Conservation (phyloP, 352 stramenopile genomes). For the Plasmopara halstedii region DNA sequence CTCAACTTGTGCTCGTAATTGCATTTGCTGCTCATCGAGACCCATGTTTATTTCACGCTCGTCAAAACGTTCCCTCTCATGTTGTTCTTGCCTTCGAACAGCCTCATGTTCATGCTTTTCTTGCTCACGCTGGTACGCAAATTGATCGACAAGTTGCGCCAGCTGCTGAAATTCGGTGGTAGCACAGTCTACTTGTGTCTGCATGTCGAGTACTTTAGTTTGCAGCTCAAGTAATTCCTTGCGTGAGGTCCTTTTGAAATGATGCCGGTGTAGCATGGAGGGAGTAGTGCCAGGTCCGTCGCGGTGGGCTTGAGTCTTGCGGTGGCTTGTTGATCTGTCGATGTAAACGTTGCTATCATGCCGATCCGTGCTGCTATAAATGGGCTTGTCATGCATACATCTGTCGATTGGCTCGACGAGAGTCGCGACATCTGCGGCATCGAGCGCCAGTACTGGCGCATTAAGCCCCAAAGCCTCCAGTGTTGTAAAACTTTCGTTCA, state of each 20-base stretch:
- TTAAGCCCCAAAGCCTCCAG: constrained; percentile 7
- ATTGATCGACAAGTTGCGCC: constrained; percentile 20
- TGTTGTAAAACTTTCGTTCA: constrained; percentile 7
- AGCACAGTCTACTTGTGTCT: constrained; percentile 19
- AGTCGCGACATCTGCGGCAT: constrained; percentile 4
- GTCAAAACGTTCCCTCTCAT: constrained; percentile 6
- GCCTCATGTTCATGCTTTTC: constrained; percentile 8
- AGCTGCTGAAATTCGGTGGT: constrained; percentile 23
- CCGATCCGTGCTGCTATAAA: neutral
- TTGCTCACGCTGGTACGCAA: constrained; percentile 11
- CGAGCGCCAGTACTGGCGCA: constrained; percentile 6
- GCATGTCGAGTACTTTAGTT: constrained; percentile 21
- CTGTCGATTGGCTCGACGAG: constrained; percentile 4
- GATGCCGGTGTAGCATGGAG: constrained; percentile 8
- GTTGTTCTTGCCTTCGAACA: constrained; percentile 2
- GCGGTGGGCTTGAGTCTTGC: constrained; percentile 1
- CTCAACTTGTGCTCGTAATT: constrained; percentile 10
- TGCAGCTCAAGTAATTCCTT: constrained; percentile 28
- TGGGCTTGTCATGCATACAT: neutral
- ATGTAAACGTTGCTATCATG: neutral
- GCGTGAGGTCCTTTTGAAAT: constrained; percentile 22
- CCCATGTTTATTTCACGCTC: constrained; percentile 18
- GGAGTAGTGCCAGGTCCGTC: neutral
- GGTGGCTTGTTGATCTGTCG: neutral
- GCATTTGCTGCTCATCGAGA: constrained; percentile 10